phyloP scores from a whole-genome alignment of 192 early-diverging fungal species.

The Coemansia guatemalensis region DNA sequence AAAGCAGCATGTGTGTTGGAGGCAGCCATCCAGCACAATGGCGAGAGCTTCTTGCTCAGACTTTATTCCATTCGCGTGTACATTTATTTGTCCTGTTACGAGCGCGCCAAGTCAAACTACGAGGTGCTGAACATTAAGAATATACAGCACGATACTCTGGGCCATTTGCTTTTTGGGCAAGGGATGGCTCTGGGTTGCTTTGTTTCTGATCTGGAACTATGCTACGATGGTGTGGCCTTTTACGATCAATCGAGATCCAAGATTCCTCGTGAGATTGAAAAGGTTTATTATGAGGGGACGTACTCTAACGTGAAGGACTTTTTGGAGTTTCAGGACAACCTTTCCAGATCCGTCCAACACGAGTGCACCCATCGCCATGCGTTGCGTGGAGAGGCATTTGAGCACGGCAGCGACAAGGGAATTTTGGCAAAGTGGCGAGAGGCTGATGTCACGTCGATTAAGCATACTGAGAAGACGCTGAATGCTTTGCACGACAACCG shows the following conservation, averaged over 20 bases:
- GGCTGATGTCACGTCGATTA: constrained; percentile 56
- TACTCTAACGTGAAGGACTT: constrained; percentile 93
- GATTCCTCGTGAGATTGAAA: constrained; percentile 85
- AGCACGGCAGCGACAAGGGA: constrained; percentile 52
- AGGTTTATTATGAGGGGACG: constrained; percentile 79
- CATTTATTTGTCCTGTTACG: constrained; percentile 62
- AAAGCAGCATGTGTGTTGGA: constrained; percentile 68
- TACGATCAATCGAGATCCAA: constrained; percentile 76
- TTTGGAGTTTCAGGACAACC: constrained; percentile 70
- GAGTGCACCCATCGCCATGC: constrained; percentile 65
- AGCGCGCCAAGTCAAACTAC: constrained; percentile 62
- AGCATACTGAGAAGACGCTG: constrained; percentile 55
- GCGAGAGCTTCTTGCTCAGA: constrained; percentile 82
- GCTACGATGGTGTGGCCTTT: constrained; percentile 68
- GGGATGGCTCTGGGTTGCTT: constrained; percentile 33
- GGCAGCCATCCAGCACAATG: constrained; percentile 69
- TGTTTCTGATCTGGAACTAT: constrained; percentile 49
- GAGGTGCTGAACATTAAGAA: constrained; percentile 84
- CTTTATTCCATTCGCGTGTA: constrained; percentile 86
- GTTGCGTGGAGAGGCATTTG: constrained; percentile 63
- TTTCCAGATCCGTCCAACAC: constrained; percentile 75
- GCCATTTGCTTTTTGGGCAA: constrained; percentile 53
- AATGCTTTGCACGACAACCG: constrained; percentile 63
- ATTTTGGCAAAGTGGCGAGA: constrained; percentile 58
- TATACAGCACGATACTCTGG: constrained; percentile 88